Base-by-base conservation (phyloP, 75 land plant species). In the Selaginella moellendorffii region DNA sequence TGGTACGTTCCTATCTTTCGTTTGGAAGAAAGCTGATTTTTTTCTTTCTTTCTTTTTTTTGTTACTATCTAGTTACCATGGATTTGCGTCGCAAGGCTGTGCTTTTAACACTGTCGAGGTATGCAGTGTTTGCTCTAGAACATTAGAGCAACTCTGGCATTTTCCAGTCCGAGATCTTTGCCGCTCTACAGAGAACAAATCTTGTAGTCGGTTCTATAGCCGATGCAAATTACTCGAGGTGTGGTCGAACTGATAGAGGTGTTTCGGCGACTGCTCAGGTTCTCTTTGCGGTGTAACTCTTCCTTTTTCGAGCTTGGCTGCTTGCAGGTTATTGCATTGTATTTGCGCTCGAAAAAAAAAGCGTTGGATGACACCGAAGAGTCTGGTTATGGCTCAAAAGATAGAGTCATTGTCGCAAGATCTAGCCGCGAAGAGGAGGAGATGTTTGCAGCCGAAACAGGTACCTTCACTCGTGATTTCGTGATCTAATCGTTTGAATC, bases 251-350 rank as follows among this genome's bases (percentile, higher is more conserved):
- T 58, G 97, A 91, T 61, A 87, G 79, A 60, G 97, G 97, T 9
- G 97, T 91, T 58, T 91, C 97, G 14, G 72, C 95, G 20, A 75
- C 78, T 83, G 95, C 88, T 26, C 97, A 91, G 79, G 97, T 91
- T 36, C 14, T 5, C n/a, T n/a, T 36, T 36, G 5, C 46, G 14
- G 14, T 36, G 14, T 5, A 36, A 36, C 46, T 36, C 10, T 36
- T 5, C n/a, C n/a, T n/a, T n/a, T n/a, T n/a, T n/a, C 46, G 46
- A 5, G 14, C 46, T 14, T 36, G 5, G 46, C 46, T 36, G n/a
- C n/a, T n/a, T n/a, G 5, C 46, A 36, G 46, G 46, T 36, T 36
- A 14, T 36, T 36, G 5, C 46, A 36, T 64, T 91, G 20, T 80
- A 66, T 76, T 64, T 91, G 62, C 78, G 93, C 8, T 91, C 97